These are phyloP conservation scores for Citrullus colocynthis DNA, from an alignment of 306 rosid species.

Conservation along the genomic window DNA sequence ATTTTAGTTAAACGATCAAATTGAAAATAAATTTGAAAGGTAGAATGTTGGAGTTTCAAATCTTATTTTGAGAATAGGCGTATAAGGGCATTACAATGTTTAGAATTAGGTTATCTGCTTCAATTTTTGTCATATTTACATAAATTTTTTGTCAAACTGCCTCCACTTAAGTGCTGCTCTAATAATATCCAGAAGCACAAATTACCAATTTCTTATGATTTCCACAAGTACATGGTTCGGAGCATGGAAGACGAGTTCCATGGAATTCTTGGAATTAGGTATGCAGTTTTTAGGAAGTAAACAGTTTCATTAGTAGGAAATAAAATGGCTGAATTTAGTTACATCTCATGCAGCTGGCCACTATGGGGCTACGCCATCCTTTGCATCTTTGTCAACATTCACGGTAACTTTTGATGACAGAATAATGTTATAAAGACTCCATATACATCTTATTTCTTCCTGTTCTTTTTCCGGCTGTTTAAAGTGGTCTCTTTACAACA, in stretches of 20 bases:
- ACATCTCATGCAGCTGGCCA: conserved; percentile 53
- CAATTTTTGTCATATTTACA: not conserved
- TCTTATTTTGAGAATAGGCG: not conserved
- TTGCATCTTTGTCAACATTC: conserved; percentile 77
- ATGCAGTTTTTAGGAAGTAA: conserved; percentile 8
- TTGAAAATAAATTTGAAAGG: not conserved
- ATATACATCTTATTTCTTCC: not conserved
- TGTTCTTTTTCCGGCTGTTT: not conserved
- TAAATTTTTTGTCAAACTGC: conserved; percentile 1
- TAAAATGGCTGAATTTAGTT: conserved; percentile 9
- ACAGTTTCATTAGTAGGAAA: not conserved
- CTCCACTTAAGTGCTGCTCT: conserved; percentile 3
- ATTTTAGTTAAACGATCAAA: not conserved
- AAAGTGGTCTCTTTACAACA: conserved; percentile 23
- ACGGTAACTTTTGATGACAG: conserved; percentile 35
- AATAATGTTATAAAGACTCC: not conserved
- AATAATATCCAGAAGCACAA: conserved; percentile 57
- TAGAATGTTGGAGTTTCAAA: not conserved
- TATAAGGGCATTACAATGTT: not conserved
- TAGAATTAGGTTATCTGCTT: not conserved
- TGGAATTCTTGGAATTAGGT: conserved; percentile 95
- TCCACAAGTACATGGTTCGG: conserved; percentile 77
- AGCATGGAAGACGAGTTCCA: conserved; percentile 99
- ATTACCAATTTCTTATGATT: conserved; percentile 66
- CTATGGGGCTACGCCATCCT: conserved; percentile 89